Conservation (phyloP, 805 yeast genomes). For the Gaillardinia entomophila region DNA sequence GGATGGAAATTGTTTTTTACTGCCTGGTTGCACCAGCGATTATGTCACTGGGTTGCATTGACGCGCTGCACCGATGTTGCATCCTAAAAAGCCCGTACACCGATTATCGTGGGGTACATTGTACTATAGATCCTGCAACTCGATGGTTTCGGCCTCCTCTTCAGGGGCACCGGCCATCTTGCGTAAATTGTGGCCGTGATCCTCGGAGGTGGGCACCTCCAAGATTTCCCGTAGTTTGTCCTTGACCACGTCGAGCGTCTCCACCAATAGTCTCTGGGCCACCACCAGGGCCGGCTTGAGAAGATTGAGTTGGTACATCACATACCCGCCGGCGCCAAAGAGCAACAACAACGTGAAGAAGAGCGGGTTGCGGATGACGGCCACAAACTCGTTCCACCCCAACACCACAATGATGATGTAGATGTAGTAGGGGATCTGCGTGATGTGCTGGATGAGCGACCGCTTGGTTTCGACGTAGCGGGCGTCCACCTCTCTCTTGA, state of each 20-base stretch:
- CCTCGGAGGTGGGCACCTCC: constrained; percentile 44
- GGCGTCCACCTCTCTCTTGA: constrained; percentile 73
- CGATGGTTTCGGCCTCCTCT: constrained; percentile 8
- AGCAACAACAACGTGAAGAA: constrained; percentile 59
- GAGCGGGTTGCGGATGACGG: constrained; percentile 81
- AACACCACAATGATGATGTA: constrained; percentile 65
- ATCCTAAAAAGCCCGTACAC: too few relatives aligned
- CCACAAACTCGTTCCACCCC: constrained; percentile 96
- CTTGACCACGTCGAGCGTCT: constrained; percentile 52
- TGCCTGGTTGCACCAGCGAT: too few relatives aligned
- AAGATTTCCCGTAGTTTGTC: constrained; percentile 55
- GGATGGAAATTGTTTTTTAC: too few relatives aligned
- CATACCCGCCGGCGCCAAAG: constrained; percentile 54
- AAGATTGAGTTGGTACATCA: constrained; percentile 64
- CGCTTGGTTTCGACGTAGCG: constrained; percentile 84
- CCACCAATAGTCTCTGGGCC: constrained; percentile 50
- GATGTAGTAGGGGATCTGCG: constrained; percentile 81
- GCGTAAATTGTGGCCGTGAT: constrained; percentile 14
- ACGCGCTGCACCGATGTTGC: too few relatives aligned
- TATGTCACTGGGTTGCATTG: too few relatives aligned
- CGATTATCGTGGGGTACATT: not conserved
- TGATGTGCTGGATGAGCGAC: constrained; percentile 68
- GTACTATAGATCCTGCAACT: constrained; percentile 9
- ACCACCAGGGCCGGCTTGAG: constrained; percentile 71
- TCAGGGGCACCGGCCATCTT: constrained; percentile 5